Evolutionary conservation across 331 rosid genomes (phyloP), one percentile per base, ranked within the genome.

Genomic region (Spiraea crenata): DNA sequence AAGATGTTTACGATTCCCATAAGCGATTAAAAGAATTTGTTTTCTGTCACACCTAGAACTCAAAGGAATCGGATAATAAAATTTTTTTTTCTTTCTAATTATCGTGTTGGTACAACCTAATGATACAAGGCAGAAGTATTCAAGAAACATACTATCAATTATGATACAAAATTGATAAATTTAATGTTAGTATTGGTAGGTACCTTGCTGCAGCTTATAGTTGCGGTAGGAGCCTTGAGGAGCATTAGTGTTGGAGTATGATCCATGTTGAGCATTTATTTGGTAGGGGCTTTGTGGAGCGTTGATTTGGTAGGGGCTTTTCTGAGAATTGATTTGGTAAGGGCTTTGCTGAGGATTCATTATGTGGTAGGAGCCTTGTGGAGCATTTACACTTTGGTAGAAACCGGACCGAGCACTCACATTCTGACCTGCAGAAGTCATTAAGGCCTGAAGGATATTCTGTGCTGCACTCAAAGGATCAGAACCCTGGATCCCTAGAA

Each of bases 131-230:
- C 74, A 45, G 45, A 5, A 10, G 47, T 45, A 3, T 44, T 45
- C 66, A 16, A 34, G 41, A 61, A 40, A 15, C 11, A 65, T 46
- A 9, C 46, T 5, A 47, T 20, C 6, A 72, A 12, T 56, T 20
- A 56, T 57, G 39, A 10, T 49, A 64, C 62, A 60, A 58, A 74
- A 31, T n/a, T 12, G 42, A 42, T 13, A 39, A 38, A 55, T 56
- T 41, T 59, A 45, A 54, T 16, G 81, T 77, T n/a, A 31, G 81
- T 76, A 62, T 35, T 57, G 73, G 65, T 67, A 72, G 19, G 73
- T 39, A 5, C 75, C 70, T 63, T 77, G 81, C 17, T 73, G 75
- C 3, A 59, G 14, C 61, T 41, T 57, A 50, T 51, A n/a, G 50
- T 77, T 70, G 72, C 58, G 61, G 59, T 70, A 45, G 12, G 74